phyloP scores from a whole-genome alignment of 768 basidiomycete genomes.

The Calocera cornea region DNA sequence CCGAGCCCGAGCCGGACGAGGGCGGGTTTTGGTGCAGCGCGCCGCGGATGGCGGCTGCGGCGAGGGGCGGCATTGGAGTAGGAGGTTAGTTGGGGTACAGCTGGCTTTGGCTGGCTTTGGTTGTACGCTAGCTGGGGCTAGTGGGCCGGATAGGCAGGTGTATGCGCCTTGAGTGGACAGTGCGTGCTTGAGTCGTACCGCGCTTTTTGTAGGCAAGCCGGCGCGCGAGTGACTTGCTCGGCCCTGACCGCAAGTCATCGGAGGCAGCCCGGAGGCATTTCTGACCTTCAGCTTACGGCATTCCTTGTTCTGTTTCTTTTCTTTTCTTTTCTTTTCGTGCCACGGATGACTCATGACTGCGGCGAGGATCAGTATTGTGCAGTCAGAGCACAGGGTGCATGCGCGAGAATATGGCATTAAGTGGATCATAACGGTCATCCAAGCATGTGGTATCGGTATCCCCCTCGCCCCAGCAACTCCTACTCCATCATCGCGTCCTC shows the following conservation, averaged over 20 bases:
- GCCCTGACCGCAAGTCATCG: background rate
- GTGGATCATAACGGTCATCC: background rate
- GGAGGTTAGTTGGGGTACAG: background rate
- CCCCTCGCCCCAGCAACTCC: too few species aligned
- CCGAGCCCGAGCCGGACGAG: background rate
- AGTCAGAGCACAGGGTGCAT: background rate
- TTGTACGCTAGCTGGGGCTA: background rate
- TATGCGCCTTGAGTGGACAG: background rate
- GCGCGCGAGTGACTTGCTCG: background rate
- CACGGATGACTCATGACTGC: background rate
- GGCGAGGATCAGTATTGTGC: too few species aligned
- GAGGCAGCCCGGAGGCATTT: background rate
- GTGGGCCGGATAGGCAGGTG: background rate
- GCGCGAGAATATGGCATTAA: background rate
- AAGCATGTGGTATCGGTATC: constrained; percentile 1
- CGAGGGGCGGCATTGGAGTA: background rate
- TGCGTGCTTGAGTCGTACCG: background rate
- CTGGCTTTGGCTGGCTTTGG: too few species aligned
- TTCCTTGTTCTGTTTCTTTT: background rate
- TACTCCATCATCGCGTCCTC: constrained; percentile 43
- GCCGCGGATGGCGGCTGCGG: background rate
- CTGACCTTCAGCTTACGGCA: background rate
- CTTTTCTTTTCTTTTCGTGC: background rate
- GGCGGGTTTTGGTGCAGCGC: background rate
- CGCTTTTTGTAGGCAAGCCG: background rate